phyloP scores from a whole-genome alignment of 805 yeast species.

The Kazachstania bromeliacearum region DNA sequence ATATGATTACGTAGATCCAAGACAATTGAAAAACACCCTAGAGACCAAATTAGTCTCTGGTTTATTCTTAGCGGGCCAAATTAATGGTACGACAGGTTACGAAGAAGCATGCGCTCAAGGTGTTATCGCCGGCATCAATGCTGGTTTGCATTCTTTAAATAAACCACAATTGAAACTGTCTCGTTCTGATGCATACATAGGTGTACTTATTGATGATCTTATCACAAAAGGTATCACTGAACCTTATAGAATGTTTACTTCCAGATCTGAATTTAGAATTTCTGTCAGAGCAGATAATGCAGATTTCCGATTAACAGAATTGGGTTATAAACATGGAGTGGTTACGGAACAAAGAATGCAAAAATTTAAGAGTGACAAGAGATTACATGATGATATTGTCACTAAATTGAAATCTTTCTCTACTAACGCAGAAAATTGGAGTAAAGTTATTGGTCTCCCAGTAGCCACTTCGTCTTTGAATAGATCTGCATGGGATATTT shows the following conservation, averaged over 20 bases:
- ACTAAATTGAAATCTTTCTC: conserved; percentile 36
- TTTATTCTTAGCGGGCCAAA: conserved; percentile 87
- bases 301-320: conserved; percentile 67
- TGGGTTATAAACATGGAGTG: conserved; percentile 59
- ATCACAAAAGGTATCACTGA: conserved; percentile 93
- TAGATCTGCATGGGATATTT: conserved; percentile 62
- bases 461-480: conserved; percentile 46
- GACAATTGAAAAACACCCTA: conserved; percentile 66
- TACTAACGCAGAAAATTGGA: conserved; percentile 59
- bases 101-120: conserved; percentile 99
- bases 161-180: conserved; percentile 39
- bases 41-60: conserved; percentile 79
- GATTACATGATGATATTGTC: conserved; percentile 36
- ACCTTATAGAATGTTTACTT: conserved; percentile 96
- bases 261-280: conserved; percentile 87
- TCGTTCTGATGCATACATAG: conserved; percentile 81
- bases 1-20: conserved; percentile 91
- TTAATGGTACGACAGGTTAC: conserved; percentile 97
- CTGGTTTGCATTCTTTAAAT: conserved; percentile 49
- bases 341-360: conserved; percentile 52
- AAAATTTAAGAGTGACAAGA: conserved; percentile 36
- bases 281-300: conserved; percentile 93
- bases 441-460: conserved; percentile 34
- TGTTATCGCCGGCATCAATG: conserved; percentile 88
- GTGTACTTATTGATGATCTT: conserved; percentile 87